Base-by-base conservation (phyloP, 2,329 filamentous ascomycete genomes). In the Penicillium sp. region DNA sequence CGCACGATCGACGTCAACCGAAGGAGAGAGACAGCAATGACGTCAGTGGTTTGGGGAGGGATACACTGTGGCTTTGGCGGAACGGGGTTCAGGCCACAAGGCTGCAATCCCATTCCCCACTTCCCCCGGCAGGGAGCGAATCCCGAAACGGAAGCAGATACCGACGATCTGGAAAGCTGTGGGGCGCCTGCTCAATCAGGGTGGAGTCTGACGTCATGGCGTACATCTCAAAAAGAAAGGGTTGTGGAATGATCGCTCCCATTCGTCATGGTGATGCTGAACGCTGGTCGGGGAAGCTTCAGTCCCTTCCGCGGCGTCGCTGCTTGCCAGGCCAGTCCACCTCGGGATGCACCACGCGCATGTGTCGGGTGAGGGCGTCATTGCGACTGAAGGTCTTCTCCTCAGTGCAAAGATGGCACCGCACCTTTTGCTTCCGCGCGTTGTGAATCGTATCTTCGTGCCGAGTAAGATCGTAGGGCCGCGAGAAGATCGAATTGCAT, bases 381-480 rank as follows among this genome's bases (percentile, higher is more conserved):
- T 94, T 95, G 58, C 95, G 87, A 68, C 92, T 96, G 72, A 99
- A 99, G 0, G 92, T 96, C 83, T 98, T 98, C 72, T 98, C 94
- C 69, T 98, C 93, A 1, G 91, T 92, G 78, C 95, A 99, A 50
- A 96, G 79, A 62, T 93, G 88, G 77, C 95, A 99, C 46, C 92
- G 88, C 7, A 97, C 92, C 81, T 98, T 98, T 75, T 93, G 88
- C 82, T 97, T 97, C 69, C 91, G 87, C 1, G 88, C 89, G 69
- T 97, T 97, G 83, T 98, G 95, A 64, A 98, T 98, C 0, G 95
- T 98, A 66, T 97, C 94, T 75, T 99, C 95, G 73, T 99, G 95
- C 22, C 95, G 85, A 0, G 95, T 99, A 54, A 99, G 83, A 76
- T 99, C 95, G 81, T 99, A 99, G 1, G 95, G 95, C 19, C 95